Evolutionary conservation across 202 grass and related monocot genomes (phyloP).

Genomic region (Hordeum pubiflorum): DNA sequence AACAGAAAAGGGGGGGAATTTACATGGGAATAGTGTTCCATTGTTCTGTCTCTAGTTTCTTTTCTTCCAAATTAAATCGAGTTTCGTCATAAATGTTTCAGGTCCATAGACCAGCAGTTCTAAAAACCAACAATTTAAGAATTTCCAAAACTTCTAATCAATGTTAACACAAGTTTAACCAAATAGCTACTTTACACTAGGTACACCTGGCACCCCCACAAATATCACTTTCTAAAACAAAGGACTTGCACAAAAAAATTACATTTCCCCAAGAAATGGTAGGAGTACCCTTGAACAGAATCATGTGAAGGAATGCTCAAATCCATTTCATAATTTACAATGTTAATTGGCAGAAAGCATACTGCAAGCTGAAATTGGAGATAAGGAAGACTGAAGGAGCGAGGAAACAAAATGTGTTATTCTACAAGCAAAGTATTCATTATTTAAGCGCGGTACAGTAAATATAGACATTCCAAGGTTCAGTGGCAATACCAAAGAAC

Average conservation of each 20-base stretch:
- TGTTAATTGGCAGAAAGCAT: not conserved
- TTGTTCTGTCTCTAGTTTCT: not conserved
- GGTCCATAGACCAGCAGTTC: not conserved
- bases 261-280: not conserved
- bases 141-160: not conserved
- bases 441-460: not conserved
- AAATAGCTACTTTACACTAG: not conserved
- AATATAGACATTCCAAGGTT: not conserved
- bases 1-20: not conserved
- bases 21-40: not conserved
- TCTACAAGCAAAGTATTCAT: not conserved
- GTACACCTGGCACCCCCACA: not conserved
- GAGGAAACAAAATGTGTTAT: not conserved
- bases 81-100: not conserved
- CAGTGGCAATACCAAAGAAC: constrained; percentile 65
- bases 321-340: not conserved
- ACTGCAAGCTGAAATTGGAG: not conserved
- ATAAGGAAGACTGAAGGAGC: not conserved
- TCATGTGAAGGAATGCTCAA: not conserved
- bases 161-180: not conserved
- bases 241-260: not conserved
- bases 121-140: not conserved
- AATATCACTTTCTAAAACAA: not conserved
- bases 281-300: not conserved
- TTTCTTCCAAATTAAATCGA: not conserved